These are phyloP conservation scores for Metschnikowia noctiluminum DNA, from an alignment of 805 yeast genomes.

Conservation along the genomic window DNA sequence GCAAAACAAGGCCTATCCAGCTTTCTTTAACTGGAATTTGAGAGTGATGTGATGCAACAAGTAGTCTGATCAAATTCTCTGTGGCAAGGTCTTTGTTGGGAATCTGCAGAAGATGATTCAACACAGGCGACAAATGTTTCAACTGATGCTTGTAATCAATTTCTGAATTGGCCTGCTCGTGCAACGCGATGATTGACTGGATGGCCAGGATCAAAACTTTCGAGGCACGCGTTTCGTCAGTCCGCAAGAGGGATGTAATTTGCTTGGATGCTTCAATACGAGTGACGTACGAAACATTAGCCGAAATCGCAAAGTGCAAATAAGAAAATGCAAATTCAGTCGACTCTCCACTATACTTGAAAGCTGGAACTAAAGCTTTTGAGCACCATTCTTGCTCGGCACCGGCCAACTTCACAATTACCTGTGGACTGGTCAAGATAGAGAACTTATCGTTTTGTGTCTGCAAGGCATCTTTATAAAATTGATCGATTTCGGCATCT, in stretches of 20 bases:
- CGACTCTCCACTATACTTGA: slow-evolving; percentile 16
- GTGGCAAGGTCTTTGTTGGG: slow-evolving; percentile 15
- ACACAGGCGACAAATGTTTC: slow-evolving; percentile 23
- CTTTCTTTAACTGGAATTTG: slow-evolving; percentile 42
- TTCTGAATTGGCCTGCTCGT: slow-evolving; percentile 13
- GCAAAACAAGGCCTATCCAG: slow-evolving; percentile 76
- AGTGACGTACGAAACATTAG: slow-evolving; percentile 28
- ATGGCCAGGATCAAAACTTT: slow-evolving; percentile 43
- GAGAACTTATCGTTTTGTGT: slow-evolving; percentile 46
- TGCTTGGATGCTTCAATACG: slow-evolving; percentile 33
- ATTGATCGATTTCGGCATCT: slow-evolving; percentile 20
- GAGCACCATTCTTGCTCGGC: slow-evolving; percentile 54
- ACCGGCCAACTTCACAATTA: slow-evolving; percentile 47
- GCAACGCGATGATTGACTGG: slow-evolving; percentile 21
- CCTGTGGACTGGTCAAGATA: slow-evolving; percentile 44
- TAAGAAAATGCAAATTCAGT: slow-evolving; percentile 44
- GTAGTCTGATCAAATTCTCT: slow-evolving; percentile 21
- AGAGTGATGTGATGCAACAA: slow-evolving; percentile 29
- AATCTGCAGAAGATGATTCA: slow-evolving; percentile 25
- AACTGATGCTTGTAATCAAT: slow-evolving; percentile 17
- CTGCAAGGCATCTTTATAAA: slow-evolving; percentile 32
- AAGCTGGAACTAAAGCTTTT: slow-evolving; percentile 39
- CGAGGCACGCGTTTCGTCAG: slow-evolving; percentile 29
- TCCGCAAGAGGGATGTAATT: slow-evolving; percentile 28
- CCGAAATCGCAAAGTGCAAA: slow-evolving; percentile 46